Base-by-base conservation (phyloP, 495 filamentous ascomycete species). In the Podospora bellae-mahoneyi region DNA sequence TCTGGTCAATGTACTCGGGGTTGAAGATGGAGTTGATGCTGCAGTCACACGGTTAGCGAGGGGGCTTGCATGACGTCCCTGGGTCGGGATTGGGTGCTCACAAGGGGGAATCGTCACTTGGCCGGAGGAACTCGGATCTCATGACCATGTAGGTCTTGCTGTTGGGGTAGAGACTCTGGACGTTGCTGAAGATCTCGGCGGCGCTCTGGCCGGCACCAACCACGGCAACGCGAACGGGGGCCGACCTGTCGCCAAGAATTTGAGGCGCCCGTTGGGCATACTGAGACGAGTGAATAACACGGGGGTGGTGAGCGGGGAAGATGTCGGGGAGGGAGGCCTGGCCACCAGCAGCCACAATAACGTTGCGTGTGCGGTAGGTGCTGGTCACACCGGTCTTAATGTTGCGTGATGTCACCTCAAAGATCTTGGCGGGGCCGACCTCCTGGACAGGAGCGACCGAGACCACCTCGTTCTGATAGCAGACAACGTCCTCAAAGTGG, bases 21-120 rank as follows among this genome's bases (percentile, higher is more conserved):
- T 97, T 91, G 83, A 99, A 99, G 71, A 97, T 90, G 71, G 94
- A 93, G 77, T 99, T 99, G 65, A 99, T 93, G 72, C 93, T 97
- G 71, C 54, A 13, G 1, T 39, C 2, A 6, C 0, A 58, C 78
- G 62, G 78, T 19, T 27, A 30, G 48, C 27, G 57, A 58, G 34
- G 30, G 30, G 7, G 16, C 19, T 59, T 59, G 19, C 56, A 20
- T 59, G 56, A 2, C n/a, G 15, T 1, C 19, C 56, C 19, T 58
- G 56, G 56, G 20, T 5, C n/a, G 23, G 56, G 56, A 58, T 58
- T 27, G 23, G 19, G 56, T 3, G 85, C 90, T 79, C 81, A 96
- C 92, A 97, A 98, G 20, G 94, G 94, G 61, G 92, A 95, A 74
- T 99, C 94, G 71, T 99, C 94, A 76, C 92, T 96, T 4, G 94